phyloP scores from a whole-genome alignment of 768 basidiomycete species.

The Suillus paluster region DNA sequence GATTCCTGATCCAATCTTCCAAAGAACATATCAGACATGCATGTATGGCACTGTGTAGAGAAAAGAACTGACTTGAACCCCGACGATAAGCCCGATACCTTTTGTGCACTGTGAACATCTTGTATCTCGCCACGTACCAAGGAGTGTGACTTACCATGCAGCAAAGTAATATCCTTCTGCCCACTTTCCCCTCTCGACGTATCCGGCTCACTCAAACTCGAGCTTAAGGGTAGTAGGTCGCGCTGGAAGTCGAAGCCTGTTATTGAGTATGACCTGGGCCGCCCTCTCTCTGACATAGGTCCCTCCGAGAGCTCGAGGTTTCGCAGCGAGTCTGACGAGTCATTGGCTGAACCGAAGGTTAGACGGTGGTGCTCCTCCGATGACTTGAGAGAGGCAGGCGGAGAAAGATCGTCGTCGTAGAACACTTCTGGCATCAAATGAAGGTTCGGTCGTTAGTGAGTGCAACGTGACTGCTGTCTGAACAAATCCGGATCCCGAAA shows the following conservation, averaged over 20 bases:
- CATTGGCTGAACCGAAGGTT: conserved; percentile 29
- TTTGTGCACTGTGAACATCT: conserved; percentile 28
- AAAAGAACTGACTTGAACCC: conserved; percentile 61
- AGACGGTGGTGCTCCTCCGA: conserved; percentile 17
- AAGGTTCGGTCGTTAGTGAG: neutral
- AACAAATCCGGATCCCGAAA: neutral
- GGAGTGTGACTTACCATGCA: conserved; percentile 63
- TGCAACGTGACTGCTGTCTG: neutral
- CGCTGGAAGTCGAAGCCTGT: conserved; percentile 81
- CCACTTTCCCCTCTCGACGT: conserved; percentile 45
- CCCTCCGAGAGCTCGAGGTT: conserved; percentile 80
- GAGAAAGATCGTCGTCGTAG: conserved; percentile 15
- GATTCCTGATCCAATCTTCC: conserved; percentile 88
- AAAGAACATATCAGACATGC: conserved; percentile 7
- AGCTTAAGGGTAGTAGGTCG: conserved; percentile 76
- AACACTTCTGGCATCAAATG: conserved; percentile 3
- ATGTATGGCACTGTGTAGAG: neutral
- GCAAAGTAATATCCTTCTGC: conserved; percentile 76
- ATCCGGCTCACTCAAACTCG: conserved; percentile 76
- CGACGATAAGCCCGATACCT: conserved; percentile 85
- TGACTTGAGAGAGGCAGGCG: conserved; percentile 16
- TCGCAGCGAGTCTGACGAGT: conserved; percentile 76
- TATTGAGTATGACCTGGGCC: conserved; percentile 67
- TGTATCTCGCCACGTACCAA: conserved; percentile 13
- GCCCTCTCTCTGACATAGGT: conserved; percentile 39